Conservation (phyloP, 805 yeast genomes). For the Yamadazyma ubonensis region DNA sequence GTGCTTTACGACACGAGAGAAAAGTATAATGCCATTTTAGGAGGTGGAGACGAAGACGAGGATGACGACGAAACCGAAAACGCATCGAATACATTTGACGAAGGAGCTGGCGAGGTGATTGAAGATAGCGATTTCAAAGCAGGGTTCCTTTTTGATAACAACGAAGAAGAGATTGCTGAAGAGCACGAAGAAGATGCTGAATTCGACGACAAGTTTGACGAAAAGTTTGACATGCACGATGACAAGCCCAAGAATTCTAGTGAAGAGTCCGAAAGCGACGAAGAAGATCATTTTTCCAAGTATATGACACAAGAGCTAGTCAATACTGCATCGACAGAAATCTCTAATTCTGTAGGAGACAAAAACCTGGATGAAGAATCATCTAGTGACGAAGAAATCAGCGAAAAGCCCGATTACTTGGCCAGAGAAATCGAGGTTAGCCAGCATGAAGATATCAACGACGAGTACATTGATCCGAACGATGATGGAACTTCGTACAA, state of each 20-base stretch:
- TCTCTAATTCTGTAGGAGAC: constrained; percentile 19
- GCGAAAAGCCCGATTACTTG: constrained; percentile 11
- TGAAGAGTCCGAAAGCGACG: constrained; percentile 38
- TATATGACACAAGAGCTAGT: constrained; percentile 77
- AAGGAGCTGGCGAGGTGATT: constrained; percentile 38
- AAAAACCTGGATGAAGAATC: constrained; percentile 28
- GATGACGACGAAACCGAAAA: constrained; percentile 30
- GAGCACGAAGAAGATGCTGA: constrained; percentile 14
- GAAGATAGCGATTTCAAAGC: constrained; percentile 31
- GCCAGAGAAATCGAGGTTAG: neutral
- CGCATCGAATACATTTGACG: constrained; percentile 30
- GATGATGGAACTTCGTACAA: constrained; percentile 78
- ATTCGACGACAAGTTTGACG: neutral
- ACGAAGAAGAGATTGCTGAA: constrained; percentile 23
- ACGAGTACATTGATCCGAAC: constrained; percentile 75
- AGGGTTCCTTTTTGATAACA: constrained; percentile 31
- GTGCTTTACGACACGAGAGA: constrained; percentile 86
- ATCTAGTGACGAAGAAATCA: constrained; percentile 46
- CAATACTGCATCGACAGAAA: constrained; percentile 43
- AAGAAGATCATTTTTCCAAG: constrained; percentile 60
- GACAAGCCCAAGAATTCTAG: constrained; percentile 14
- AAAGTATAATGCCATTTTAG: constrained; percentile 90
- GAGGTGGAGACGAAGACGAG: constrained; percentile 65
- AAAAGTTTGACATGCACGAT: neutral
- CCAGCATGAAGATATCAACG: constrained; percentile 41